Conservation (phyloP, 2,329 filamentous ascomycete genomes). For the Penicillium janthinellum region DNA sequence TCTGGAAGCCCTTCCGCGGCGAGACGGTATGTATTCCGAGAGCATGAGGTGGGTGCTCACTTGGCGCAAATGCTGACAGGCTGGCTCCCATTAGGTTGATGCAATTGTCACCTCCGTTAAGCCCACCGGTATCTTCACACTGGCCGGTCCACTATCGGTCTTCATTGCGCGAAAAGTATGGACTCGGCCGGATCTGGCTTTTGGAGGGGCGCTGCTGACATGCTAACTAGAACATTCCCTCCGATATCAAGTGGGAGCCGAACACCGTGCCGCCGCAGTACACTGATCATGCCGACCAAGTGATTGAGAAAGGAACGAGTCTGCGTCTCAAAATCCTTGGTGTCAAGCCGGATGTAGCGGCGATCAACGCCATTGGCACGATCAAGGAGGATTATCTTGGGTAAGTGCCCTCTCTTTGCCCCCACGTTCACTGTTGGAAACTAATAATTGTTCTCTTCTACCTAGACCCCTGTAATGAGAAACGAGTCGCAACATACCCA, state of each 20-base stretch:
- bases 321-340: conserved; percentile 93
- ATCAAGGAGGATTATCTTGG: conserved; percentile 74
- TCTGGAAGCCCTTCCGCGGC: conserved; percentile 97
- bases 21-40: conserved; percentile 74
- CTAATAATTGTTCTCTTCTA: neutral
- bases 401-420: conserved; percentile 31
- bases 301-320: conserved; percentile 91
- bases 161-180: conserved; percentile 70
- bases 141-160: conserved; percentile 52
- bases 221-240: conserved; percentile 64
- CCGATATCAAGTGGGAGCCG: conserved; percentile 89
- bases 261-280: conserved; percentile 97
- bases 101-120: conserved; percentile 91
- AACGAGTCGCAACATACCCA: conserved; percentile 26
- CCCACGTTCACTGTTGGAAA: neutral
- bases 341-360: conserved; percentile 86
- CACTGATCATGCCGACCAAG: conserved; percentile 90
- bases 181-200: neutral
- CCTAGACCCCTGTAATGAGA: conserved; percentile 35
- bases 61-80: conserved; percentile 28
- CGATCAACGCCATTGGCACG: conserved; percentile 95
- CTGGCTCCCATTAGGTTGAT: conserved; percentile 69
- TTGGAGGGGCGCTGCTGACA: conserved; percentile 15
- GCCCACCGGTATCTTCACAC: conserved; percentile 75
- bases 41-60: conserved; percentile 8